phyloP scores from a whole-genome alignment of 768 basidiomycete species.

The Pleurotus sapidus region DNA sequence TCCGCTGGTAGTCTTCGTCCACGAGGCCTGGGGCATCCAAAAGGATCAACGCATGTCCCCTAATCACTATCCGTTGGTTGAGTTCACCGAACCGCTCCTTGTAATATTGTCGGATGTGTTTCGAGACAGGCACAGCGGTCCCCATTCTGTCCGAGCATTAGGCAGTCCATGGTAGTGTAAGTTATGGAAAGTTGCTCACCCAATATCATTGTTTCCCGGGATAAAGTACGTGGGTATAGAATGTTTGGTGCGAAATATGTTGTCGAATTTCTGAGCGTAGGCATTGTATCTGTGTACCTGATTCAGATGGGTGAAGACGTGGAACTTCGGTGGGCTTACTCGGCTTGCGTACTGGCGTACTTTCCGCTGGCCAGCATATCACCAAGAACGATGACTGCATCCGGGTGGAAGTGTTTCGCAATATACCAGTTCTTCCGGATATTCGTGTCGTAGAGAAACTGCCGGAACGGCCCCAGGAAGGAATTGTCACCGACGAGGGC shows the following conservation, averaged over 20 bases:
- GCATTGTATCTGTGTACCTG: conserved; percentile 48
- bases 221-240: conserved; percentile 50
- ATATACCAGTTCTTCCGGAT: conserved; percentile 72
- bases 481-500: conserved; percentile 15
- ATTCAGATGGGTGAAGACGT: no score
- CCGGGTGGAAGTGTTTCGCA: conserved; percentile 50
- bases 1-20: conserved; percentile 75
- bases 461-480: conserved; percentile 17
- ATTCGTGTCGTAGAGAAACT: conserved; percentile 52
- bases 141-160: conserved; percentile 44
- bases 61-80: conserved; percentile 58
- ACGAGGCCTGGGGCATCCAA: conserved; percentile 78
- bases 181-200: conserved; percentile 30
- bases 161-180: not conserved
- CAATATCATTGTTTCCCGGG: conserved; percentile 83
- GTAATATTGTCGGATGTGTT: conserved; percentile 57
- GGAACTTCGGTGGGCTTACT: conserved; percentile 25
- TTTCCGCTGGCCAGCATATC: conserved; percentile 73
- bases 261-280: conserved; percentile 60
- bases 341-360: conserved; percentile 41
- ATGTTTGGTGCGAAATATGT: conserved; percentile 47
- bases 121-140: conserved; percentile 44
- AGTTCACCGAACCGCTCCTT: conserved; percentile 62
- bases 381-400: conserved; percentile 72
- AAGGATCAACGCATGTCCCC: conserved; percentile 70